Percentiles rank a stretch among this genome's conserved stretches.
Conservation (phyloP, 2,329 filamentous ascomycete genomes). For the Lachnellula cervina region DNA sequence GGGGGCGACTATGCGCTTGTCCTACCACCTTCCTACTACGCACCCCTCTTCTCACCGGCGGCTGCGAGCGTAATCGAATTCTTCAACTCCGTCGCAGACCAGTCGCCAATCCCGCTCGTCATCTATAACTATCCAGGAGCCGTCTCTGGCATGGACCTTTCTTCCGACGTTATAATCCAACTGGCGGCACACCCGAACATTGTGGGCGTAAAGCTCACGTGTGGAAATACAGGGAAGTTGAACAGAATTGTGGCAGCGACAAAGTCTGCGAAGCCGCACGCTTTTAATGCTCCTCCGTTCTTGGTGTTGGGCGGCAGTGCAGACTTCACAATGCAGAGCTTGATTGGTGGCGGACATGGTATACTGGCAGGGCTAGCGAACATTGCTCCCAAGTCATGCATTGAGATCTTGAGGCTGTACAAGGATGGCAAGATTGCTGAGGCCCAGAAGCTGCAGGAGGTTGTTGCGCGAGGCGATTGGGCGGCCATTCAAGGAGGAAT, state of each 20-base stretch:
- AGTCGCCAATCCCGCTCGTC: slow-evolving; percentile 70
- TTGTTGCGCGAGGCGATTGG: slow-evolving; percentile 66
- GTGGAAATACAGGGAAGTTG: slow-evolving; percentile 68
- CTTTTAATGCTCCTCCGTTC: slow-evolving; percentile 42
- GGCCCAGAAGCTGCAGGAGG: slow-evolving; percentile 57
- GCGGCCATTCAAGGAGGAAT: slow-evolving; percentile 64
- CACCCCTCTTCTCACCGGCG: slow-evolving; percentile 50
- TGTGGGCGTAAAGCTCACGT: slow-evolving; percentile 86
- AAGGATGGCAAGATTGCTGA: slow-evolving; percentile 53
- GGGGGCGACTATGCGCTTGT: slow-evolving; percentile 65
- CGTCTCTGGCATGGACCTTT: slow-evolving; percentile 82
- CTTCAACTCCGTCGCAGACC: slow-evolving; percentile 58
- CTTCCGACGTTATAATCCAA: slow-evolving; percentile 78
- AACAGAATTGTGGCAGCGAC: slow-evolving; percentile 50
- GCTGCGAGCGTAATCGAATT: slow-evolving; percentile 52
- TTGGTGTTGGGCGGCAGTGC: slow-evolving; percentile 68
- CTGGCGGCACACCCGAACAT: slow-evolving; percentile 80
- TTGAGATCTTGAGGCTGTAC: slow-evolving; percentile 56
- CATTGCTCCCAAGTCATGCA: slow-evolving; percentile 60
- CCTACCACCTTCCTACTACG: slow-evolving; percentile 65
- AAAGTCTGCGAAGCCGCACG: slow-evolving; percentile 46
- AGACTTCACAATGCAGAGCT: slow-evolving; percentile 67
- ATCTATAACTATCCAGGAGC: slow-evolving; percentile 91
- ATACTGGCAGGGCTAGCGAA: slow-evolving; percentile 70
- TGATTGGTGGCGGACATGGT: slow-evolving; percentile 65